Conservation (phyloP, 2,329 filamentous ascomycete species). For the Reticulascus tulasneorum region DNA sequence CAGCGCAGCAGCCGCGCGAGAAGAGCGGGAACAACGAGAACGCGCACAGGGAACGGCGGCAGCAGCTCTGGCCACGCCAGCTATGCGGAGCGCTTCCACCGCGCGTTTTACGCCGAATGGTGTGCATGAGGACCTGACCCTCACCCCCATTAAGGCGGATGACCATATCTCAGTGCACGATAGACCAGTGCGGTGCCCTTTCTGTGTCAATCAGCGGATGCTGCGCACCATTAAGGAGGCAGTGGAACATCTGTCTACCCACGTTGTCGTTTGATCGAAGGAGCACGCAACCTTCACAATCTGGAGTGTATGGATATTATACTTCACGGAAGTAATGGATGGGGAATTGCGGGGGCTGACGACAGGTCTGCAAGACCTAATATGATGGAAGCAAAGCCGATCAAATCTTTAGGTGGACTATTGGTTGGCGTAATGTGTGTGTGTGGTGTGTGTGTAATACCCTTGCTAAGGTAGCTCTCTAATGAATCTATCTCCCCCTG, state of each 20-base stretch:
- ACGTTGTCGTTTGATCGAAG: slow-evolving; percentile 53
- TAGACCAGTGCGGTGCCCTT: slow-evolving; percentile 52
- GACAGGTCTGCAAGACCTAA: too few relatives aligned
- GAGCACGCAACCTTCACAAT: too few relatives aligned
- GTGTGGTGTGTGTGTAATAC: too few relatives aligned
- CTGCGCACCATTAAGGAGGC: slow-evolving; percentile 57
- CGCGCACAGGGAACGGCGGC: slow-evolving; percentile 21
- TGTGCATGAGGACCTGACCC: slow-evolving; percentile 43
- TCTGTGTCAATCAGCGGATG: slow-evolving; percentile 60
- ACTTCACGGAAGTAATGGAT: too few relatives aligned
- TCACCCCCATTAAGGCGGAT: slow-evolving; percentile 52
- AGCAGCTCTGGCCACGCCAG: slow-evolving; percentile 21
- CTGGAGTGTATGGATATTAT: too few relatives aligned
- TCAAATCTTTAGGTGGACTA: too few relatives aligned
- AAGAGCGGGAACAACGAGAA: slow-evolving; percentile 45
- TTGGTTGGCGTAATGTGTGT: too few relatives aligned
- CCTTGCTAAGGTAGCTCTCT: too few relatives aligned
- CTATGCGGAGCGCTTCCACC: slow-evolving; percentile 13
- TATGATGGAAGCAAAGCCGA: too few relatives aligned
- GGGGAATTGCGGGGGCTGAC: too few relatives aligned
- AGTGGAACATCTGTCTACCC: slow-evolving; percentile 59
- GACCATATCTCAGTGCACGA: slow-evolving; percentile 42
- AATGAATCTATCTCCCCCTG: too few relatives aligned
- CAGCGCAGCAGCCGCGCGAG: slow-evolving; percentile 50
- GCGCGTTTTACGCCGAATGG: slow-evolving; percentile 19